Evolutionary conservation across 169 alveolate genomes (phyloP).

Genomic region (Babesia bigemina): DNA sequence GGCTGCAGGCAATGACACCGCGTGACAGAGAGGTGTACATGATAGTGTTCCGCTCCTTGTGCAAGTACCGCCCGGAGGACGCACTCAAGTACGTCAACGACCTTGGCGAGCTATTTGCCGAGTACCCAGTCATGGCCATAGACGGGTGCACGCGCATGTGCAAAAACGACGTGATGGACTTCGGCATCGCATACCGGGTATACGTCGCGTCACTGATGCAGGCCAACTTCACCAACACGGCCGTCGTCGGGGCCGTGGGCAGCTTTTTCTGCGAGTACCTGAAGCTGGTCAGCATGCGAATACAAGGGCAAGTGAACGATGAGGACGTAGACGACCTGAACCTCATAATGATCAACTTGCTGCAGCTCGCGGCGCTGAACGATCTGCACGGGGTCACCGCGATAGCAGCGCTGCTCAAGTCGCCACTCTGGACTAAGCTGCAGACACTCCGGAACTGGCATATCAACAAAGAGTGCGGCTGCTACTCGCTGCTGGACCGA

Average conservation of each 20-base stretch:
- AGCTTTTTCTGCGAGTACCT: slow-evolving; percentile 27
- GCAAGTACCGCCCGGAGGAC: slow-evolving; percentile 35
- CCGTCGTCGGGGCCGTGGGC: slow-evolving; percentile 25
- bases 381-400: slow-evolving; percentile 21
- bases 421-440: slow-evolving; percentile 31
- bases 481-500: slow-evolving; percentile 37
- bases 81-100: slow-evolving; percentile 28
- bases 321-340: slow-evolving; percentile 37
- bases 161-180: slow-evolving; percentile 36
- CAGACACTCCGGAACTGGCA: slow-evolving; percentile 14
- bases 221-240: background rate
- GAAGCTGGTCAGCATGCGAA: background rate
- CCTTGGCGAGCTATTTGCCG: slow-evolving; percentile 3
- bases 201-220: slow-evolving; percentile 20
- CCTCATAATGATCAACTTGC: slow-evolving; percentile 12
- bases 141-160: slow-evolving; percentile 36
- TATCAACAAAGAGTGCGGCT: slow-evolving; percentile 19
- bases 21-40: slow-evolving; percentile 14
- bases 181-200: slow-evolving; percentile 31
- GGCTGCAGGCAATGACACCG: slow-evolving; percentile 4
- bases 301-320: slow-evolving; percentile 20
- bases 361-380: slow-evolving; percentile 10
- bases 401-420: slow-evolving; percentile 22
- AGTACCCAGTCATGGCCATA: slow-evolving; percentile 16
- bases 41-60: slow-evolving; percentile 9